phyloP scores from a whole-genome alignment of 1,284 basidiomycete genomes.

The Pulchroboletus neoregius region DNA sequence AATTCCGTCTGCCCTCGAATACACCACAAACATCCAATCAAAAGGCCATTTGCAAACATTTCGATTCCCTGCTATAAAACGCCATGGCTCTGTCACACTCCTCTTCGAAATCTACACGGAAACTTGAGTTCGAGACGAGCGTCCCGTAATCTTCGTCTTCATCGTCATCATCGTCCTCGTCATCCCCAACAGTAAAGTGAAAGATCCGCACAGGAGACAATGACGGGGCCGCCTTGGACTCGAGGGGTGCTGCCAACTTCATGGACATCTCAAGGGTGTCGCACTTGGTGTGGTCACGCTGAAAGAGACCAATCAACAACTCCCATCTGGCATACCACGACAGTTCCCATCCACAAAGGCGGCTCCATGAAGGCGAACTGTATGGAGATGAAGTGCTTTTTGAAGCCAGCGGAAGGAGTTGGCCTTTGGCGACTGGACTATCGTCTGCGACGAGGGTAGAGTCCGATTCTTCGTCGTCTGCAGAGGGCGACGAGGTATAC shows the following conservation, averaged over 20 bases:
- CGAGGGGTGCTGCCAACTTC: neutral
- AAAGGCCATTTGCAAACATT: neutral
- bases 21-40: conserved; percentile 1
- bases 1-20: neutral
- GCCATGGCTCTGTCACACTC: conserved; percentile 29
- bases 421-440: neutral
- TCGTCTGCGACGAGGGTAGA: conserved; percentile 24
- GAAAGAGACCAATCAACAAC: conserved; percentile 26
- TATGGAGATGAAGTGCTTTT: neutral
- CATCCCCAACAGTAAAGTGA: conserved; percentile 9
- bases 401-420: neutral
- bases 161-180: conserved; percentile 12
- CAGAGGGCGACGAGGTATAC: conserved; percentile 16
- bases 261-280: neutral
- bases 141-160: conserved; percentile 33
- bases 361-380: conserved; percentile 10
- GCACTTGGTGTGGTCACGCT: conserved; percentile 11
- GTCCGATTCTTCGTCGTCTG: conserved; percentile 26
- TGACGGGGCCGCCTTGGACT: neutral
- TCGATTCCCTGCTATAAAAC: conserved; percentile 23
- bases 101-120: conserved; percentile 23
- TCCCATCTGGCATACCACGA: conserved; percentile 34
- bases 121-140: conserved; percentile 17
- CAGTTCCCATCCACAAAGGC: conserved; percentile 21
- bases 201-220: conserved; percentile 10